These are phyloP conservation scores for Penicillium odoratum DNA, from an alignment of 495 filamentous ascomycete genomes.

Conservation along the genomic window DNA sequence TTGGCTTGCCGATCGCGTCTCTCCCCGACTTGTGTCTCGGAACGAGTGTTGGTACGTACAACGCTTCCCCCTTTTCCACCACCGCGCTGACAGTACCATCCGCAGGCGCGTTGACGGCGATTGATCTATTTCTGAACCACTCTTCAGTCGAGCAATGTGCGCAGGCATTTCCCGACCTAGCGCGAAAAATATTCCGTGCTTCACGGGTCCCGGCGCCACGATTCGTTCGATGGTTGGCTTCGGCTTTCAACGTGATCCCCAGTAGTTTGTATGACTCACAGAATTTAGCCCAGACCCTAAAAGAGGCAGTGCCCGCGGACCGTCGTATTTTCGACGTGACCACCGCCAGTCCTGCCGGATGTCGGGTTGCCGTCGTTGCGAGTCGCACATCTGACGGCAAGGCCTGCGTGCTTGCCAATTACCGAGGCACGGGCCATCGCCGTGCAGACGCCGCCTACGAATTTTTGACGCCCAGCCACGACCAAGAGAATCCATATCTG, in stretches of 20 bases:
- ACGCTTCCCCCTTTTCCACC: background rate
- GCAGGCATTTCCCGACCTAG: background rate
- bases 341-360: conserved; percentile 3
- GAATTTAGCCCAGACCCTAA: background rate
- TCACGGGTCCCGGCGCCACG: background rate
- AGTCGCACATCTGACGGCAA: conserved; percentile 23
- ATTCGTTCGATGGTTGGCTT: background rate
- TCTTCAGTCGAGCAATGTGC: conserved; percentile 8
- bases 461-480: conserved; percentile 11
- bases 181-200: background rate
- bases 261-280: background rate
- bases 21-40: conserved; percentile 55
- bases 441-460: conserved; percentile 14
- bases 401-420: conserved; percentile 23
- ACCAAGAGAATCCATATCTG: conserved; percentile 16
- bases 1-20: conserved; percentile 42
- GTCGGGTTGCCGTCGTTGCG: conserved; percentile 16
- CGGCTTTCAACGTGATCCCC: background rate
- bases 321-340: conserved; percentile 17
- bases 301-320: conserved; percentile 5
- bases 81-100: background rate
- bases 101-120: background rate
- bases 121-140: conserved; percentile 12
- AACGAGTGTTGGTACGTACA: conserved; percentile 46
- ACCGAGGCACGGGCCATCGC: conserved; percentile 12